Evolutionary conservation across 2,329 filamentous ascomycete species (phyloP).

Genomic region (Incumbomyces lentus): DNA sequence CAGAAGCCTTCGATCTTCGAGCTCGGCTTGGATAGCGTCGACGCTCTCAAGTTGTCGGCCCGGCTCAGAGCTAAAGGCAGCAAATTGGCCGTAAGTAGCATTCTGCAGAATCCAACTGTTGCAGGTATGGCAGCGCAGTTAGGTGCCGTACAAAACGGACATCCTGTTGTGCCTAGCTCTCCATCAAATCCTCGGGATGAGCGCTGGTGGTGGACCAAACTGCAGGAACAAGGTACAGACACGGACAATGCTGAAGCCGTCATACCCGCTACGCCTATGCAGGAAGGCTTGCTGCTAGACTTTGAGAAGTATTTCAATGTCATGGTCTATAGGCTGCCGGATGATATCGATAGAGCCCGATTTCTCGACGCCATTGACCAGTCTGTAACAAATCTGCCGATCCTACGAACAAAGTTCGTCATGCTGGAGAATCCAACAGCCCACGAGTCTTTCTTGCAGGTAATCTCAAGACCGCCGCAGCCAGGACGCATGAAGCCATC

Average conservation of each 20-base stretch:
- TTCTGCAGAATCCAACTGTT: conserved; percentile 65
- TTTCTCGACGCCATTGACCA: conserved; percentile 53
- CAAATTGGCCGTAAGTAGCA: conserved; percentile 57
- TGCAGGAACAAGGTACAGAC: conserved; percentile 27
- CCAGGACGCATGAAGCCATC: background rate
- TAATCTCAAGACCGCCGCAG: background rate
- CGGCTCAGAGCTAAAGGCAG: conserved; percentile 54
- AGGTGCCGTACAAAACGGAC: background rate
- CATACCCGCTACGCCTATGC: conserved; percentile 68
- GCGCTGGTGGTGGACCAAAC: conserved; percentile 24
- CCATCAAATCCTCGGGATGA: background rate
- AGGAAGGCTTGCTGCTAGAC: conserved; percentile 64
- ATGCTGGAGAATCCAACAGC: conserved; percentile 33
- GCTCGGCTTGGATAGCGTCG: conserved; percentile 83
- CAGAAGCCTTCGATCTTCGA: conserved; percentile 58
- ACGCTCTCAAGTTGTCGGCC: conserved; percentile 73
- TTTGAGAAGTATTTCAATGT: conserved; percentile 78
- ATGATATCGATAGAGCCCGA: conserved; percentile 43
- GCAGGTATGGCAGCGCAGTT: conserved; percentile 41
- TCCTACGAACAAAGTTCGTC: conserved; percentile 65
- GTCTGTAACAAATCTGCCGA: conserved; percentile 53
- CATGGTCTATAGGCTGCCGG: conserved; percentile 56
- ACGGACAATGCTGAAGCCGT: conserved; percentile 45
- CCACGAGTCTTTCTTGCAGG: conserved; percentile 18
- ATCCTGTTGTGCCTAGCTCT: background rate